Conservation (phyloP, 1,284 basidiomycete species). For the Entoloma clypeatum region DNA sequence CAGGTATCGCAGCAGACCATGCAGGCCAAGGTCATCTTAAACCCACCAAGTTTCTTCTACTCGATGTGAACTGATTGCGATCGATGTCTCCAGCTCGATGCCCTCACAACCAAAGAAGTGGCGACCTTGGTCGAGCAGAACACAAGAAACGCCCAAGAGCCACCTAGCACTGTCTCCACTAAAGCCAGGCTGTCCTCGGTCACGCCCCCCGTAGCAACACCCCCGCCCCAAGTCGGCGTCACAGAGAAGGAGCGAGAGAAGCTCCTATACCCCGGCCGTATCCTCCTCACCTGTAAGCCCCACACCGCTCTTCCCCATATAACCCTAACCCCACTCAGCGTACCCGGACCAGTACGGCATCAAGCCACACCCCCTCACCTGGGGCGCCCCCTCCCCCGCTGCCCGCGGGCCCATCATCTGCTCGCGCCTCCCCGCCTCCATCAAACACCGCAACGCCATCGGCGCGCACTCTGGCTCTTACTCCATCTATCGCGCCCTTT, state of each 20-base stretch:
- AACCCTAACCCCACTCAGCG: constrained; percentile 24
- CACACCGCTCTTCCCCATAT: constrained; percentile 1
- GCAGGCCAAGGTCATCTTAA: constrained; percentile 54
- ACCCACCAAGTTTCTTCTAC: constrained; percentile 2
- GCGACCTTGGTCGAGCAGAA: constrained; percentile 26
- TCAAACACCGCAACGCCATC: constrained; percentile 90
- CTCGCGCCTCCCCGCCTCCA: constrained; percentile 78
- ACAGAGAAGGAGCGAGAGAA: constrained; percentile 69
- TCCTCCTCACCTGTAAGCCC: constrained; percentile 75
- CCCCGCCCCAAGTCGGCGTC: constrained; percentile 16
- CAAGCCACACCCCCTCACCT: constrained; percentile 73
- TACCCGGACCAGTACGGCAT: constrained; percentile 49
- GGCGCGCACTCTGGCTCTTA: constrained; percentile 94
- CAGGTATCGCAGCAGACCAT: constrained; percentile 70
- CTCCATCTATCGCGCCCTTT: constrained; percentile 90
- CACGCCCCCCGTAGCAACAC: constrained; percentile 24
- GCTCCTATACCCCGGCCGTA: constrained; percentile 70
- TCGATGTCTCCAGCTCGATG: constrained; percentile 29
- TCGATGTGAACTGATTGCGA: constrained; percentile 6
- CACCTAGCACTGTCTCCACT: constrained; percentile 17
- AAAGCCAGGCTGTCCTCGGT: constrained; percentile 28
- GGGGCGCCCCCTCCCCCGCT: constrained; percentile 71
- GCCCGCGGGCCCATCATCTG: constrained; percentile 87
- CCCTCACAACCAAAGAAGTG: constrained; percentile 19
- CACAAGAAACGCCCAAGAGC: constrained; percentile 24